Conservation (phyloP, 1,284 basidiomycete genomes). For the Schizophyllum amplum region DNA sequence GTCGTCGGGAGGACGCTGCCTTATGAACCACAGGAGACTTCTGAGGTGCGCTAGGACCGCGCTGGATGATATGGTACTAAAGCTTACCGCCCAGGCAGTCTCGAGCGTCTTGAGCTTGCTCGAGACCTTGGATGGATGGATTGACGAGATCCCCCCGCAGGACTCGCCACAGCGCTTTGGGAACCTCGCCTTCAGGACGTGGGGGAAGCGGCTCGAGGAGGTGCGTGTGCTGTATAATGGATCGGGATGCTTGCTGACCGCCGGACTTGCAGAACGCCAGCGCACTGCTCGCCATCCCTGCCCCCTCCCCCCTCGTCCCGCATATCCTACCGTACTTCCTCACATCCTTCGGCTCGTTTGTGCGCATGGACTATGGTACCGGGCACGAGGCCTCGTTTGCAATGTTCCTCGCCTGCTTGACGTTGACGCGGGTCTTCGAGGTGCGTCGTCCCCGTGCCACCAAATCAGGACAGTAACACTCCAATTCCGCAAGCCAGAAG, state of each 20-base stretch:
- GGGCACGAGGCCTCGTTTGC: conserved; percentile 91
- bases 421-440: conserved; percentile 54
- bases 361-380: conserved; percentile 93
- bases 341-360: conserved; percentile 85
- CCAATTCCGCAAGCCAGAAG: conserved; percentile 22
- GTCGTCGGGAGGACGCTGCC: conserved; percentile 56
- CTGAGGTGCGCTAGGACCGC: conserved; percentile 22
- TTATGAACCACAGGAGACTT: conserved; percentile 24
- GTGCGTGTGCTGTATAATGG: conserved; percentile 27
- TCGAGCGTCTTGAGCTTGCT: conserved; percentile 48
- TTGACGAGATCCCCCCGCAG: conserved; percentile 75
- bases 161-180: conserved; percentile 89
- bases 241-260: neutral
- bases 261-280: conserved; percentile 45
- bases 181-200: conserved; percentile 86
- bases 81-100: conserved; percentile 34
- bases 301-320: too few relatives aligned
- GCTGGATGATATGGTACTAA: conserved; percentile 6
- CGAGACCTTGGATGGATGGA: conserved; percentile 69
- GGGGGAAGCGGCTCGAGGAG: conserved; percentile 76
- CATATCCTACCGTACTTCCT: conserved; percentile 72
- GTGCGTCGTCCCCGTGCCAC: neutral
- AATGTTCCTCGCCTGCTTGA: conserved; percentile 67
- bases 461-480: neutral
- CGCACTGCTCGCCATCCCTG: conserved; percentile 44